Conservation (phyloP, 2,329 filamentous ascomycete species). For the Colletotrichum tanaceti region DNA sequence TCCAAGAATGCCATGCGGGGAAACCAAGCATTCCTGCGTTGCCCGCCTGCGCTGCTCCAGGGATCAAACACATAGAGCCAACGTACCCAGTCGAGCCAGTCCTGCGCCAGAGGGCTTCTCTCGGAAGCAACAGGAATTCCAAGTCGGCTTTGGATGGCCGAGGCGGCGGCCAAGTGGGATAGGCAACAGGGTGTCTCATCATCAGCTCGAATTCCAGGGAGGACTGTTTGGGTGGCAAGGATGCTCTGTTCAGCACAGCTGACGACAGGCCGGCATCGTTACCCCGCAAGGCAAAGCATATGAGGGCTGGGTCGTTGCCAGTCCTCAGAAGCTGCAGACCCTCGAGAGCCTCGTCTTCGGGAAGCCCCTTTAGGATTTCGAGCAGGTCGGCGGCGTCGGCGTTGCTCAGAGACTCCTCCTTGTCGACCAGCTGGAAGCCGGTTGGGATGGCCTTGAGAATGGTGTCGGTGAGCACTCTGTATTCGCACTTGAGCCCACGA, state of each 20-base stretch:
- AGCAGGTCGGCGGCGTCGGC: neutral
- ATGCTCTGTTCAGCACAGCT: neutral
- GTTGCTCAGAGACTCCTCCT: neutral
- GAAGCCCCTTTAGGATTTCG: neutral
- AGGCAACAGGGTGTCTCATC: conserved; percentile 4
- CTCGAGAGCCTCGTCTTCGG: neutral
- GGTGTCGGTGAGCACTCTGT: neutral
- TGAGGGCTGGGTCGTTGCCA: neutral
- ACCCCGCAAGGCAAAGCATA: neutral
- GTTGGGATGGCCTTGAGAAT: neutral
- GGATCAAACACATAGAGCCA: neutral
- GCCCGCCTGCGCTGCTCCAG: too few species aligned
- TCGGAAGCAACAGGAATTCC: neutral
- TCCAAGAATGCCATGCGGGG: too few species aligned
- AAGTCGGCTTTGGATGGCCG: neutral
- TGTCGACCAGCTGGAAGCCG: neutral
- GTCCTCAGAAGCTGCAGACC: neutral
- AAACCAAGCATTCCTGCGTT: too few species aligned
- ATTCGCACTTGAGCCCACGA: neutral
- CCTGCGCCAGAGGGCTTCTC: neutral
- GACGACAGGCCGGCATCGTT: neutral
- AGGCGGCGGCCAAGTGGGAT: neutral
- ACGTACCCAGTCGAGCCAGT: neutral
- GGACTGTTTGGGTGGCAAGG: neutral
- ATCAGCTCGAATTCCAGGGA: conserved; percentile 10